Conservation (phyloP, 768 basidiomycete genomes). For the Xerocomus spinulosus region DNA sequence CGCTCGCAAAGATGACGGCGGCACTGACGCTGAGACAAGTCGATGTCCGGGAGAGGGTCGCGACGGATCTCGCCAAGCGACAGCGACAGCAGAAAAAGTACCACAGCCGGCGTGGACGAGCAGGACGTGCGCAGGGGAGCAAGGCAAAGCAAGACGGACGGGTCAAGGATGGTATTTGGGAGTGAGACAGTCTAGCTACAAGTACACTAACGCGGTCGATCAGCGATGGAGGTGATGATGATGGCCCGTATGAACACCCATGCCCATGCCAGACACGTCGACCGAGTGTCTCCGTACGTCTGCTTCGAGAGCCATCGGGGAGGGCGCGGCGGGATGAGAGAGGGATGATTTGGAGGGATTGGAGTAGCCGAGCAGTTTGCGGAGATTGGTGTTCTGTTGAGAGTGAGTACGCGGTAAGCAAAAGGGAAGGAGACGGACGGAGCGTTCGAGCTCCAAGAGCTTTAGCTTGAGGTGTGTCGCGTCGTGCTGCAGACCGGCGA, state of each 20-base stretch:
- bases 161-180: constrained; percentile 59
- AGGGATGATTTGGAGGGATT: constrained; percentile 14
- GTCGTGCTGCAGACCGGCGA: constrained; percentile 66
- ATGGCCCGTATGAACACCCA: constrained; percentile 22
- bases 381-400: constrained; percentile 28
- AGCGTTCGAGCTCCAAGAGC: constrained; percentile 63
- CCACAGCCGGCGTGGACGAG: constrained; percentile 69
- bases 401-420: background rate
- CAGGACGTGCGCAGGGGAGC: constrained; percentile 71
- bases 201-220: background rate
- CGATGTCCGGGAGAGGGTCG: constrained; percentile 56
- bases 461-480: constrained; percentile 54
- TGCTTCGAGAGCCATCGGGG: constrained; percentile 28
- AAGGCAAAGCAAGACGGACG: constrained; percentile 78
- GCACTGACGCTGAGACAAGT: constrained; percentile 32
- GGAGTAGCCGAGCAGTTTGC: constrained; percentile 28
- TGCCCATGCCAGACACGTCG: constrained; percentile 29
- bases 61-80: constrained; percentile 57
- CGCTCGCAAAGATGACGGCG: constrained; percentile 40
- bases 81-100: constrained; percentile 67
- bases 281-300: constrained; percentile 33
- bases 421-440: constrained; percentile 35
- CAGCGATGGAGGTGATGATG: constrained; percentile 8
- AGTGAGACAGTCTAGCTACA: constrained; percentile 29
- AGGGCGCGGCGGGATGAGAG: constrained; percentile 23